These are phyloP conservation scores for Lumnitzera racemosa DNA, from an alignment of 345 rosid species.

Conservation along the genomic window DNA sequence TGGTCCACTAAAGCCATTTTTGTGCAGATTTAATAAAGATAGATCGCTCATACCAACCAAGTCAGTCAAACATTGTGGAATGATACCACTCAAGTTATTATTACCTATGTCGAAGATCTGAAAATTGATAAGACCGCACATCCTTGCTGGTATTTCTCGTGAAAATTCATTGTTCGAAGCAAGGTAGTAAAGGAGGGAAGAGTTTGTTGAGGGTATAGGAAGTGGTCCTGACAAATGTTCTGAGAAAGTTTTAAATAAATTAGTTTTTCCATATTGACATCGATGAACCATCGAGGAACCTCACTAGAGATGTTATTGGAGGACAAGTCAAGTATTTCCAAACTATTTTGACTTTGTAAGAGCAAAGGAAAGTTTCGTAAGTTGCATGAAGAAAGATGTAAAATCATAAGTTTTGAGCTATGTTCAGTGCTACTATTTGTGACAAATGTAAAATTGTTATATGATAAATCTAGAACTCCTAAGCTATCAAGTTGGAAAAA, in stretches of 20 bases:
- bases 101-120: neutral
- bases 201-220: slow-evolving; percentile 3
- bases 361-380: slow-evolving; percentile 9
- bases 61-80: slow-evolving; percentile 18
- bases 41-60: neutral
- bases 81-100: slow-evolving; percentile 8
- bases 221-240: slow-evolving; percentile 14
- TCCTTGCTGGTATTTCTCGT: slow-evolving; percentile 4
- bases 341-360: neutral
- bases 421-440: neutral
- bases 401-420: neutral
- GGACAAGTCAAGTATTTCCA: neutral
- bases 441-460: neutral
- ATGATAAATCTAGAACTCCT: neutral
- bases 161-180: slow-evolving; percentile 6
- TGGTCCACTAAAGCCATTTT: neutral
- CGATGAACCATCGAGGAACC: slow-evolving; percentile 13
- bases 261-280: neutral
- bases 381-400: slow-evolving; percentile 14
- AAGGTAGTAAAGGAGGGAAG: neutral
- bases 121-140: slow-evolving; percentile 10
- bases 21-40: slow-evolving; percentile 2
- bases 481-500: neutral
- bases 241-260: neutral
- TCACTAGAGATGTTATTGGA: slow-evolving; percentile 9